Percentiles rank a stretch among this genome's conserved stretches.
Evolutionary conservation across 139 green algal genomes (phyloP).

Genomic region (Ostreobium quekettii): DNA sequence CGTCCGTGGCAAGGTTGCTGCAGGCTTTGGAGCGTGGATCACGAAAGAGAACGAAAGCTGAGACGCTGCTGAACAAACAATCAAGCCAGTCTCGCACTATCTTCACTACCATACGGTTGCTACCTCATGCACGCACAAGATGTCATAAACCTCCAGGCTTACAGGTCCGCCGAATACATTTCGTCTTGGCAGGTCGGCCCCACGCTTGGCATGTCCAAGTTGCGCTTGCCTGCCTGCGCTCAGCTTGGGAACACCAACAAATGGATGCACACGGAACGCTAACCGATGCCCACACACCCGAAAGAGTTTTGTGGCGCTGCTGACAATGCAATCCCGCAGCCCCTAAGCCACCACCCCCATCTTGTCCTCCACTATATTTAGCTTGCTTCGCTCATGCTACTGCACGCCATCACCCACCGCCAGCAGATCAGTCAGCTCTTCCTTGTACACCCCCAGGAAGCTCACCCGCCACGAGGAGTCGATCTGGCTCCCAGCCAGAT

Average conservation of each 20-base stretch:
- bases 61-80: too few relatives aligned
- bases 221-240: too few relatives aligned
- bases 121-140: too few relatives aligned
- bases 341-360: constrained; percentile 77
- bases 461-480: constrained; percentile 64
- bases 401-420: constrained; percentile 37
- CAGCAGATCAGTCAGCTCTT: constrained; percentile 96
- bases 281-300: constrained; percentile 32
- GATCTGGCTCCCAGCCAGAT: constrained; percentile 56
- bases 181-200: too few relatives aligned
- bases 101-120: too few relatives aligned
- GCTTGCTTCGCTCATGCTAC: constrained; percentile 37
- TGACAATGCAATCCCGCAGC: constrained; percentile 89
- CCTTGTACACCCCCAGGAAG: constrained; percentile 99
- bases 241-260: too few relatives aligned
- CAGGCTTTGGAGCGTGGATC: constrained; percentile 69
- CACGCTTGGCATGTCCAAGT: too few relatives aligned
- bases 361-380: constrained; percentile 72
- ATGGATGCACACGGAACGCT: too few relatives aligned
- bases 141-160: too few relatives aligned
- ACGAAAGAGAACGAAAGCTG: too few relatives aligned
- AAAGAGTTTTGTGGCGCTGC: constrained; percentile 75
- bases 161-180: too few relatives aligned
- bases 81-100: too few relatives aligned
- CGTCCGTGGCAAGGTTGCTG: constrained; percentile 81